A percentile compares a stretch with the other conserved stretches of the same genome.
Evolutionary conservation across 176 grass and related monocot genomes (phyloP).

Genomic region (Aegilops sharonensis): DNA sequence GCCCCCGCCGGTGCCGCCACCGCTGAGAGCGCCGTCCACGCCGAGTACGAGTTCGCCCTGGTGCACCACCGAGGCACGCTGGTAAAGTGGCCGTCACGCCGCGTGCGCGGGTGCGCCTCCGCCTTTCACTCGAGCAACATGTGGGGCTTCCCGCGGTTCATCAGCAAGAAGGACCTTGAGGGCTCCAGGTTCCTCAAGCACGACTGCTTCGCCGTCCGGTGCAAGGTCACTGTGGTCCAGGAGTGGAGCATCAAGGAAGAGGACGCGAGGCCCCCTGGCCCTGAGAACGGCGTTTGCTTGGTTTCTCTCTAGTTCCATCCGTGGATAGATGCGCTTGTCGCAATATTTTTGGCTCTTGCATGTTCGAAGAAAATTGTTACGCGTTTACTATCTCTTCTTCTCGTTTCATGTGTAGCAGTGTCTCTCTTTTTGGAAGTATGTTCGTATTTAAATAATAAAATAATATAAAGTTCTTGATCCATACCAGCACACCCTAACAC

Average conservation of each 20-base stretch:
- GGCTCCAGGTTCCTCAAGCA: background rate
- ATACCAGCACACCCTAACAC: no score
- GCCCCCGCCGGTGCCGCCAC: no score
- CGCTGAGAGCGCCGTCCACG: background rate
- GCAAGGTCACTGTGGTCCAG: background rate
- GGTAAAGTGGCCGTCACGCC: background rate
- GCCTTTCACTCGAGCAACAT: background rate
- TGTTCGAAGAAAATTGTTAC: no score
- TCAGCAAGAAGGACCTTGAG: background rate
- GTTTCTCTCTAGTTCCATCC: no score
- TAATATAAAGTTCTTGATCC: no score
- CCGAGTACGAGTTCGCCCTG: background rate
- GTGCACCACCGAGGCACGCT: background rate
- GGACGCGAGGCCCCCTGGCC: background rate
- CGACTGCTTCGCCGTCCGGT: no score
- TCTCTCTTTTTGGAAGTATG: no score
- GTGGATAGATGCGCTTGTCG: no score
- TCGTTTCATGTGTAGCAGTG: no score
- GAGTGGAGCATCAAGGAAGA: background rate
- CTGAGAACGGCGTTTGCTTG: background rate
- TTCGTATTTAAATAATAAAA: no score
- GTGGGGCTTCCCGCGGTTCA: background rate
- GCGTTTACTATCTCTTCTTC: no score
- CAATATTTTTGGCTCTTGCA: no score
- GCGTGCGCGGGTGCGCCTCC: background rate